These are phyloP conservation scores for Chloris gayana DNA, from an alignment of 176 grass and related monocot genomes.

Conservation along the genomic window DNA sequence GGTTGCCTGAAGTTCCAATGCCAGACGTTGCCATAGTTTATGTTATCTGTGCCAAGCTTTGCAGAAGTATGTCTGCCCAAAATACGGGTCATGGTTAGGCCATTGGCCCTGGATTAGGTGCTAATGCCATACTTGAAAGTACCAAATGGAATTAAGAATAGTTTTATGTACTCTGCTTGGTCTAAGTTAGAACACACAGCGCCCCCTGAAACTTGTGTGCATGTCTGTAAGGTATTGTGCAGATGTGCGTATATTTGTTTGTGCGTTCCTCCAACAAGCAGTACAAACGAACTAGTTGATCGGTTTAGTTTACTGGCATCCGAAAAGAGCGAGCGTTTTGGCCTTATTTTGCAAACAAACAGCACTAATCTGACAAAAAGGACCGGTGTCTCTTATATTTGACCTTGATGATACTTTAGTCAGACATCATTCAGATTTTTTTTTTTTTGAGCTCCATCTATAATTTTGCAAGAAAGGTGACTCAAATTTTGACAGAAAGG, in stretches of 20 bases:
- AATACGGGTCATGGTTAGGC: slow-evolving; percentile 48
- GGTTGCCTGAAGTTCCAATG: slow-evolving; percentile 42
- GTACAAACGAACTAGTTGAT: not conserved
- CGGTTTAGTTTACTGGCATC: slow-evolving; percentile 21
- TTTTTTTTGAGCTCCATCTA: not conserved
- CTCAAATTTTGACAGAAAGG: not conserved
- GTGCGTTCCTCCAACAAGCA: slow-evolving; percentile 25
- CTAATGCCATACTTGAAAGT: slow-evolving; percentile 32
- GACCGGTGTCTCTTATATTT: not conserved
- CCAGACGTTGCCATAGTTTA: slow-evolving; percentile 39
- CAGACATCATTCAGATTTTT: slow-evolving; percentile 2
- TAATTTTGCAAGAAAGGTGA: not conserved
- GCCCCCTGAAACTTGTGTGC: slow-evolving; percentile 43
- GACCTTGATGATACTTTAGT: not conserved
- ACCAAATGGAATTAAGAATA: slow-evolving; percentile 46
- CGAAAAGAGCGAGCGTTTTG: not conserved
- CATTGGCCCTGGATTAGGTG: slow-evolving; percentile 54
- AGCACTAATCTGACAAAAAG: slow-evolving; percentile 9
- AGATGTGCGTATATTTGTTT: slow-evolving; percentile 37
- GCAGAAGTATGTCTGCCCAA: slow-evolving; percentile 47
- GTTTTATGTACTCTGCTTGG: slow-evolving; percentile 33
- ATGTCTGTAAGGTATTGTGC: slow-evolving; percentile 43
- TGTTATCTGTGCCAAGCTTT: slow-evolving; percentile 35
- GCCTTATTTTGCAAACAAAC: not conserved
- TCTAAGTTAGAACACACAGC: slow-evolving; percentile 27